phyloP scores from a whole-genome alignment of 2,329 filamentous ascomycete genomes.

The Hypoxylon sp. region DNA sequence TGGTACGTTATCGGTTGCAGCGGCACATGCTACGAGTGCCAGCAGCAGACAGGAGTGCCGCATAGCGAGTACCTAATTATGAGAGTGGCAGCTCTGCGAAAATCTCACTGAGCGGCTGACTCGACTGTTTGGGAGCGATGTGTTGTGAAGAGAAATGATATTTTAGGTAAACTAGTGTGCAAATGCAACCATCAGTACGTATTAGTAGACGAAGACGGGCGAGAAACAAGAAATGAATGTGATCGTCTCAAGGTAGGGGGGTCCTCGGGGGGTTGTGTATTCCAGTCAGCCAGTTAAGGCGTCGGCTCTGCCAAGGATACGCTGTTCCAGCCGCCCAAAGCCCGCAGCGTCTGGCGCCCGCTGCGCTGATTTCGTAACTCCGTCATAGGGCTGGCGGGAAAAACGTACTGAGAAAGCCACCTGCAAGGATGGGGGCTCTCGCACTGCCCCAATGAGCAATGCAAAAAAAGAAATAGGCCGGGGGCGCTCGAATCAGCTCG shows the following conservation, averaged over 20 bases:
- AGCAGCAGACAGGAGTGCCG: slow-evolving; percentile 27
- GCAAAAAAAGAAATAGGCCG: slow-evolving; percentile 27
- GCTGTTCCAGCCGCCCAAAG: slow-evolving; percentile 34
- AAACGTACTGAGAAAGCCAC: slow-evolving; percentile 23
- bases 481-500: slow-evolving; percentile 16
- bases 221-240: slow-evolving; percentile 11
- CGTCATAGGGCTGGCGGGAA: slow-evolving; percentile 20
- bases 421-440: slow-evolving; percentile 17
- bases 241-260: not conserved
- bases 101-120: slow-evolving; percentile 11
- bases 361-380: slow-evolving; percentile 15
- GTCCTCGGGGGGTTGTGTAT: not conserved
- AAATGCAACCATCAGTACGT: no score
- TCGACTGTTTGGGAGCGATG: not conserved
- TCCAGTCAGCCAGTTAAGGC: slow-evolving; percentile 13
- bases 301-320: slow-evolving; percentile 24
- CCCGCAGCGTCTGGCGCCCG: slow-evolving; percentile 10
- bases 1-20: slow-evolving; percentile 15
- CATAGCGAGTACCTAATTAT: slow-evolving; percentile 28
- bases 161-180: not conserved
- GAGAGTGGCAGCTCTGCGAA: not conserved
- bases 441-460: slow-evolving; percentile 36
- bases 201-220: not conserved
- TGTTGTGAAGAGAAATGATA: not conserved
- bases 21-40: slow-evolving; percentile 25